Conservation (phyloP, 1,139 yeast genomes). For the Debaryomyces sp. region DNA sequence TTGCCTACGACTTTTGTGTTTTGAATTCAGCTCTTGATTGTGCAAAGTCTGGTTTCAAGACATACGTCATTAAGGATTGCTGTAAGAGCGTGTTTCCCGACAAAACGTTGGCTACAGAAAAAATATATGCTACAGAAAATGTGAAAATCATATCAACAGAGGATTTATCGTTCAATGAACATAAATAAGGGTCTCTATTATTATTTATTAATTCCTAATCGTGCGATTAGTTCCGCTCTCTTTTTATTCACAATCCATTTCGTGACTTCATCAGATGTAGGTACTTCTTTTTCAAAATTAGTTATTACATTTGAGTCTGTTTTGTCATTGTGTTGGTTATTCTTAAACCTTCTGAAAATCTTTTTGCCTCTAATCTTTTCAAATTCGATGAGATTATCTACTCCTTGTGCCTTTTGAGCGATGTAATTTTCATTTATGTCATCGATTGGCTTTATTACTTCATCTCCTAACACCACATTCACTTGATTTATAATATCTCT, state of each 20-base stretch:
- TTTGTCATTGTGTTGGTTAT: constrained; percentile 8
- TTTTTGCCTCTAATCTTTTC: constrained; percentile 23
- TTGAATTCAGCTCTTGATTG: constrained; percentile 74
- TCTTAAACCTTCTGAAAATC: constrained; percentile 11
- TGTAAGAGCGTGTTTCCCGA: constrained; percentile 41
- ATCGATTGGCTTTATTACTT: constrained; percentile 13
- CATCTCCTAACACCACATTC: constrained; percentile 15
- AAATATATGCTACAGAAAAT: constrained; percentile 27
- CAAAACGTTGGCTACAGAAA: constrained; percentile 29
- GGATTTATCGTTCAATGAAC: constrained; percentile 1
- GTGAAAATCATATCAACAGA: constrained; percentile 25
- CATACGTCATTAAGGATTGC: constrained; percentile 61
- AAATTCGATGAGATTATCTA: constrained; percentile 19
- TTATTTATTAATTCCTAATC: constrained; percentile 19
- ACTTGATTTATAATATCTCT: constrained; percentile 17
- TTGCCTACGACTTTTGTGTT: constrained; percentile 89
- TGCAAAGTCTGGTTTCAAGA: constrained; percentile 58
- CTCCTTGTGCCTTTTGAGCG: constrained; percentile 4
- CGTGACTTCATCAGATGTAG: constrained; percentile 45
- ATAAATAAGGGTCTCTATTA: not conserved
- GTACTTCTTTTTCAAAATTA: constrained; percentile 30
- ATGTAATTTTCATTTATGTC: constrained; percentile 10
- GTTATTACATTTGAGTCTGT: constrained; percentile 14
- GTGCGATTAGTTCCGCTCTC: constrained; percentile 44
- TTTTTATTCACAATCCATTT: constrained; percentile 48